phyloP scores from a whole-genome alignment of 139 green algal genomes.

The Chlorella ohadii region DNA sequence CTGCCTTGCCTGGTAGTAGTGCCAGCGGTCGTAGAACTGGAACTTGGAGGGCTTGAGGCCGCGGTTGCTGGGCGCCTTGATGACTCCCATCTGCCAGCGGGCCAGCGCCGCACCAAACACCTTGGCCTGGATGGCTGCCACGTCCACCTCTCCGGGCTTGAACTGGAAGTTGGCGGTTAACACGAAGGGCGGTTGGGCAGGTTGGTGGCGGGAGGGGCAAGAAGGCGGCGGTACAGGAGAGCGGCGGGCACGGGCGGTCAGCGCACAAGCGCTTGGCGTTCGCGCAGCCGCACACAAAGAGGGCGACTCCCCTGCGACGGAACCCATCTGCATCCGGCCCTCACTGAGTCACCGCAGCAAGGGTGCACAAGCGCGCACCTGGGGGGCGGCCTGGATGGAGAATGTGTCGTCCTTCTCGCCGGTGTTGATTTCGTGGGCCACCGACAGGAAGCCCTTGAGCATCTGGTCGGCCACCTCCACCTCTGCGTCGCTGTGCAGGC shows the following conservation, averaged over 20 bases:
- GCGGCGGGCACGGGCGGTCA: neutral
- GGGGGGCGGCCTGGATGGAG: neutral
- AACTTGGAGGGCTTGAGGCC: constrained; percentile 4
- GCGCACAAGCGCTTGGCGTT: no score
- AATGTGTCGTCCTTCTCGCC: neutral
- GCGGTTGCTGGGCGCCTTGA: constrained; percentile 10
- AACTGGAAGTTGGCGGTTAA: neutral
- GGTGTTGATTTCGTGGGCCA: constrained; percentile 3
- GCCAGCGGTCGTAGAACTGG: constrained; percentile 8
- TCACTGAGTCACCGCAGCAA: no score
- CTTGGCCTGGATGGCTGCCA: neutral
- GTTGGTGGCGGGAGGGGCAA: neutral
- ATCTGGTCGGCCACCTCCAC: neutral
- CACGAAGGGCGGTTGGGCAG: neutral
- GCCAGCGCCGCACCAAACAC: constrained; percentile 9
- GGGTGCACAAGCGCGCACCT: neutral
- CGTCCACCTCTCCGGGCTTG: no score
- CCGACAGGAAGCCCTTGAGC: neutral
- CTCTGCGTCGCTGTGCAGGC: neutral
- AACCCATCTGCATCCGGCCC: no score
- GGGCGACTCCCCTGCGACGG: no score
- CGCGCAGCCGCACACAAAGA: no score
- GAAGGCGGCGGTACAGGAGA: neutral
- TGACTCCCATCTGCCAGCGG: constrained; percentile 16
- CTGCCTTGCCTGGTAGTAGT: constrained; percentile 11